A percentile compares a stretch with the other conserved stretches of the same genome.
These are phyloP conservation scores for Saccharomycopsis sp. DNA, from an alignment of 805 yeast species.

Conservation along the genomic window DNA sequence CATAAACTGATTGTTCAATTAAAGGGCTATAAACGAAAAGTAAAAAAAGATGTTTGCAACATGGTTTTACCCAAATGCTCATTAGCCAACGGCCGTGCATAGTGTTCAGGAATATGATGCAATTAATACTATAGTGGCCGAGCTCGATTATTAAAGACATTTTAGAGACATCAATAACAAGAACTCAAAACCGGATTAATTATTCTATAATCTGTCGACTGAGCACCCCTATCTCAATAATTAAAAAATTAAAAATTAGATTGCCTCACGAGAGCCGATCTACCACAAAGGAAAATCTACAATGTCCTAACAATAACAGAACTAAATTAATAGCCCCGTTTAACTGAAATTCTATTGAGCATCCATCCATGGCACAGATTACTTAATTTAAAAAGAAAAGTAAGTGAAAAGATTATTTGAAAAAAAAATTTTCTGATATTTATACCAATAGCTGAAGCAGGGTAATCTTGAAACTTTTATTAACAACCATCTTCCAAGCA, in stretches of 20 bases:
- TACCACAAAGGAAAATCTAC: constrained; percentile 28
- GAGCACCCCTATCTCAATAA: constrained; percentile 78
- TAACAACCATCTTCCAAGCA: no score
- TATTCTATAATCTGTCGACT: constrained; percentile 91
- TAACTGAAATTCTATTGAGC: no score
- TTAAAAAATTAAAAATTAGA: constrained; percentile 20
- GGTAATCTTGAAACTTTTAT: no score
- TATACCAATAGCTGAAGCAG: no score
- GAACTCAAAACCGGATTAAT: constrained; percentile 59
- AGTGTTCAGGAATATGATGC: constrained; percentile 99
- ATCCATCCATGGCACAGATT: no score
- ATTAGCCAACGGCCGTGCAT: constrained; percentile 87
- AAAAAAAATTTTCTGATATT: no score
- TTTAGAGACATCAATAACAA: constrained; percentile 29
- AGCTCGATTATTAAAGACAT: constrained; percentile 56
- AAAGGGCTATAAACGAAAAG: no score
- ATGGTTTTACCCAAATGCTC: constrained; percentile 99
- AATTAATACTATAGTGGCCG: constrained; percentile 54
- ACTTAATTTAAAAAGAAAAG: no score
- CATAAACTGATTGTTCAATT: no score
- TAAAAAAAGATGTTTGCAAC: constrained; percentile 89
- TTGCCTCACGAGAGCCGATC: constrained; percentile 71
- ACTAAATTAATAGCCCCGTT: no score
- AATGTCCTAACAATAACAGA: no score
- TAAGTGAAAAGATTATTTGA: no score